Percentiles rank a stretch among this genome's conserved stretches.
These are phyloP conservation scores for Magnusiomyces clavatus DNA, from an alignment of 1,139 yeast genomes.

Conservation along the genomic window DNA sequence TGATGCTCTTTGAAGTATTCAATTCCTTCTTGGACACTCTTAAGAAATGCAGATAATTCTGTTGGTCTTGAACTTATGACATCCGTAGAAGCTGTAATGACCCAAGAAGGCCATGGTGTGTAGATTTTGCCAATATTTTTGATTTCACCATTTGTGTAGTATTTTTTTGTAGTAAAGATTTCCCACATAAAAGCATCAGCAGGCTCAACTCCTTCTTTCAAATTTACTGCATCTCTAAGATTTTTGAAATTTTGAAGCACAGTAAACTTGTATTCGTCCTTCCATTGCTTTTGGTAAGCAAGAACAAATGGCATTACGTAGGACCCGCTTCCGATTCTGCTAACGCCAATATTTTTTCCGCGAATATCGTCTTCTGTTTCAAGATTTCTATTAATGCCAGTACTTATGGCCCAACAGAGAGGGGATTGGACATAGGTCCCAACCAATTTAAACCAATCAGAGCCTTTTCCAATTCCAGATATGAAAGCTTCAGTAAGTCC, in stretches of 20 bases:
- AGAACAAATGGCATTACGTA: conserved; percentile 85
- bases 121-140: conserved; percentile 79
- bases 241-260: conserved; percentile 63
- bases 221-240: conserved; percentile 72
- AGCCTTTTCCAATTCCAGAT: conserved; percentile 70
- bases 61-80: conserved; percentile 18
- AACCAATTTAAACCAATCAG: conserved; percentile 52
- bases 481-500: conserved; percentile 91
- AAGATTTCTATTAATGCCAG: conserved; percentile 60
- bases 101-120: conserved; percentile 98
- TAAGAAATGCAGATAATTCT: conserved; percentile 39
- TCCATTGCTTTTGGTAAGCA: conserved; percentile 49
- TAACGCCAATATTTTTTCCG: conserved; percentile 66
- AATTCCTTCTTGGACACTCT: conserved; percentile 60
- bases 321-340: conserved; percentile 83
- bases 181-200: conserved; percentile 97
- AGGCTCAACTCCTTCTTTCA: conserved; percentile 31
- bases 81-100: conserved; percentile 47
- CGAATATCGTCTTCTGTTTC: conserved; percentile 45
- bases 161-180: conserved; percentile 77
- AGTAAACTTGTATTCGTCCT: conserved; percentile 40
- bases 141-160: conserved; percentile 72
- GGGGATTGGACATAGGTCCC: conserved; percentile 86
- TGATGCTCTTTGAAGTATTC: conserved; percentile 50
- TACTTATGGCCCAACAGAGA: conserved; percentile 78